Conservation (phyloP, 257 asterid species). For the Primulina eburnea region DNA sequence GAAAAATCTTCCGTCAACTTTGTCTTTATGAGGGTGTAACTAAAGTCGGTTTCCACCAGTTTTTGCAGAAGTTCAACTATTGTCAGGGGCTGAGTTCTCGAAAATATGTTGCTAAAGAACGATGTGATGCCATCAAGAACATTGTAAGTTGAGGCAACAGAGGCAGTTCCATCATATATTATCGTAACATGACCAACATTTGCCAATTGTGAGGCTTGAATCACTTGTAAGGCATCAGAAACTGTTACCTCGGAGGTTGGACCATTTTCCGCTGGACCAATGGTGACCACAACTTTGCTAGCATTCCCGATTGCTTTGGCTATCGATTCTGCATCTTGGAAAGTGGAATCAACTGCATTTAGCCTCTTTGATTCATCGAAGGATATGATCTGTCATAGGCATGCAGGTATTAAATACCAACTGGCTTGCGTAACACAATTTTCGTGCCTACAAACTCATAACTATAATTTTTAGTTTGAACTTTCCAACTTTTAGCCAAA, state of each 20-base stretch:
- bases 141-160: slow-evolving; percentile 46
- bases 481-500: too few relatives aligned
- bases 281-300: slow-evolving; percentile 85
- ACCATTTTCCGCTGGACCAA: slow-evolving; percentile 75
- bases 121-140: slow-evolving; percentile 78
- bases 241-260: slow-evolving; percentile 54
- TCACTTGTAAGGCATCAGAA: slow-evolving; percentile 73
- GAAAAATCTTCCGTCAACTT: slow-evolving; percentile 69
- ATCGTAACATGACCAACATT: slow-evolving; percentile 84
- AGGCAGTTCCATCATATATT: slow-evolving; percentile 59
- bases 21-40: slow-evolving; percentile 80
- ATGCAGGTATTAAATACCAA: neutral
- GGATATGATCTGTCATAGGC: slow-evolving; percentile 58
- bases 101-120: slow-evolving; percentile 77
- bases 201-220: slow-evolving; percentile 79
- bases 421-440: too few relatives aligned
- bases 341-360: slow-evolving; percentile 72
- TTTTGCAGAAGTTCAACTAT: slow-evolving; percentile 60
- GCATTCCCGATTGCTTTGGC: slow-evolving; percentile 95
- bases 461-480: too few relatives aligned
- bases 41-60: slow-evolving; percentile 62
- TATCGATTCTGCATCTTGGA: slow-evolving; percentile 66
- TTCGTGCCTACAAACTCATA: too few relatives aligned
- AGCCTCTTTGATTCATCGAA: slow-evolving; percentile 66
- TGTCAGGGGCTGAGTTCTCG: slow-evolving; percentile 62